phyloP scores from a whole-genome alignment of 352 stramenopile genomes.

The Phytophthora kernoviae region DNA sequence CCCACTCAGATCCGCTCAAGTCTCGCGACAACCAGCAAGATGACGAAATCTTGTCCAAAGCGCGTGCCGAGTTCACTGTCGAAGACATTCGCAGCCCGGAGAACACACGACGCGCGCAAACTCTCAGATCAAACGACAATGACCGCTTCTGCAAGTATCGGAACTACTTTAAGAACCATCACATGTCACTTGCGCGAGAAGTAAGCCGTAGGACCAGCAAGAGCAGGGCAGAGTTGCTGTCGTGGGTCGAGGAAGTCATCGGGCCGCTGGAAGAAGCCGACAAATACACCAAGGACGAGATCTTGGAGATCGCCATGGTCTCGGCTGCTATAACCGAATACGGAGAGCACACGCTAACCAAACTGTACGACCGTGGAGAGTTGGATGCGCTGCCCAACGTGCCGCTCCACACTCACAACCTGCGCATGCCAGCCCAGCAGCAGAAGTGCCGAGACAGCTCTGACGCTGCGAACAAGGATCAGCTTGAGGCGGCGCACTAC shows the following conservation, averaged over 20 bases:
- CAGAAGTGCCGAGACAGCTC: constrained; percentile 45
- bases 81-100: constrained; percentile 30
- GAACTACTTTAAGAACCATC: constrained; percentile 59
- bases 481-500: constrained; percentile 49
- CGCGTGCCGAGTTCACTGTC: constrained; percentile 38
- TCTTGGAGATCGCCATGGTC: constrained; percentile 50
- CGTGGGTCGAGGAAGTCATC: constrained; percentile 36
- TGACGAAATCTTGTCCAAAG: constrained; percentile 27
- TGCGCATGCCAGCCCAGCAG: constrained; percentile 42
- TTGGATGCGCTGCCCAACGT: constrained; percentile 40
- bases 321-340: constrained; percentile 43
- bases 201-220: constrained; percentile 40
- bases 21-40: constrained; percentile 7
- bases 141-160: constrained; percentile 53
- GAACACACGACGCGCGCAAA: constrained; percentile 37
- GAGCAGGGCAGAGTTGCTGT: constrained; percentile 37
- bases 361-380: constrained; percentile 40
- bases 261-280: constrained; percentile 24
- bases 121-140: constrained; percentile 14
- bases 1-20: not conserved
- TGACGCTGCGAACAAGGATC: constrained; percentile 39
- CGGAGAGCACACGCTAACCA: constrained; percentile 22
- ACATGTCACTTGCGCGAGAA: constrained; percentile 45
- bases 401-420: constrained; percentile 41
- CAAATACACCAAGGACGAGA: constrained; percentile 39